phyloP scores from a whole-genome alignment of 2,329 filamentous ascomycete genomes.

The Alternaria sp. region DNA sequence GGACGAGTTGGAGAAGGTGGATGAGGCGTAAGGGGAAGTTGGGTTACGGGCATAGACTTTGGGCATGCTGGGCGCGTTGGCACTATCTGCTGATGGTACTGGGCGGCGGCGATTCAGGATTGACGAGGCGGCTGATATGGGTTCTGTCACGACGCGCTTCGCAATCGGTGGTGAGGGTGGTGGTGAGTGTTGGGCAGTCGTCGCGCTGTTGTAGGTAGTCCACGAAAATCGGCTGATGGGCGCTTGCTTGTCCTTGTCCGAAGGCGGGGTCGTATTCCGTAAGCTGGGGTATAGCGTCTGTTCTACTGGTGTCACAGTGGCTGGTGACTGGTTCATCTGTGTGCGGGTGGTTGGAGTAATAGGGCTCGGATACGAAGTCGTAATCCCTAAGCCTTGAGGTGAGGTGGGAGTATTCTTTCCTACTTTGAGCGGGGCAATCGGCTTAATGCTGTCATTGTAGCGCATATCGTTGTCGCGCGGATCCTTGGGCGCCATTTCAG shows the following conservation, averaged over 20 bases:
- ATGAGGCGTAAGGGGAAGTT: constrained; percentile 13
- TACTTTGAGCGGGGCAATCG: constrained; percentile 54
- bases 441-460: constrained; percentile 53
- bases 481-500: constrained; percentile 16
- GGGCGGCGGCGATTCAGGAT: constrained; percentile 47
- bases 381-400: constrained; percentile 38
- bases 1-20: constrained; percentile 38
- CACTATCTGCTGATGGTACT: constrained; percentile 37
- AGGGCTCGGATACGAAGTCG: constrained; percentile 40
- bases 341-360: constrained; percentile 37
- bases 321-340: constrained; percentile 24
- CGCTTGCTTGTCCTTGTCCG: constrained; percentile 29
- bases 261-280: constrained; percentile 36
- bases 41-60: constrained; percentile 17
- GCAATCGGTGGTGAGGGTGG: constrained; percentile 53
- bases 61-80: constrained; percentile 32
- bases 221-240: constrained; percentile 41
- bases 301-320: constrained; percentile 21
- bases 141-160: constrained; percentile 33
- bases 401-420: constrained; percentile 46
- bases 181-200: constrained; percentile 53
- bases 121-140: constrained; percentile 36
- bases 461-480: constrained; percentile 31
- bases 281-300: constrained; percentile 26
- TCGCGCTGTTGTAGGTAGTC: constrained; percentile 47